Conservation (phyloP, 2,329 filamentous ascomycete genomes). For the Rasamsonia emersonii region DNA sequence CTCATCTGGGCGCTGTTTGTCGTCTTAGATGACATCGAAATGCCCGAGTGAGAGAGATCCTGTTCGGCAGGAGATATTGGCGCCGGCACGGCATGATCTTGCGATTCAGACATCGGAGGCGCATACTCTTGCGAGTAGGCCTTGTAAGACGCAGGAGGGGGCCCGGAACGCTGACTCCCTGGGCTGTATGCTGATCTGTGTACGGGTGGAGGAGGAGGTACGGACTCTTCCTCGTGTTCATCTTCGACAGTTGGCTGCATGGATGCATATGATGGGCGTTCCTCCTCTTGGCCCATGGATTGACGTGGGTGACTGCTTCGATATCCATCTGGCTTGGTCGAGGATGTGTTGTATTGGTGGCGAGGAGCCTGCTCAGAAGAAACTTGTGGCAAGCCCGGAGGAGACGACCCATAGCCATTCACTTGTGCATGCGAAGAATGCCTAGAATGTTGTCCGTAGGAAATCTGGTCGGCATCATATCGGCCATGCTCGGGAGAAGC, state of each 20-base stretch:
- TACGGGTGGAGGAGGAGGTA: conserved; percentile 28
- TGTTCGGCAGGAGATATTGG: conserved; percentile 14
- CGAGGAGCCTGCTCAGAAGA: conserved; percentile 16
- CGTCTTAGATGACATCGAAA: conserved; percentile 17
- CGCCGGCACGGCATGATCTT: conserved; percentile 1
- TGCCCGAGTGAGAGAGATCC: conserved; percentile 9
- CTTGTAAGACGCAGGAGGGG: conserved; percentile 17
- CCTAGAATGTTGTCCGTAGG: conserved; percentile 14
- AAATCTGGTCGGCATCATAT: conserved; percentile 14
- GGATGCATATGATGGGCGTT: conserved; percentile 31
- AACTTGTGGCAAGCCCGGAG: conserved; percentile 10
- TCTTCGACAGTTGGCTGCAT: conserved; percentile 43
- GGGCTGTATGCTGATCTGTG: conserved; percentile 26
- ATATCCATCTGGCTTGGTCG: conserved; percentile 13
- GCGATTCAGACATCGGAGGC: conserved; percentile 6
- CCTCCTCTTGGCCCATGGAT: conserved; percentile 17
- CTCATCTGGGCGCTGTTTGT: conserved; percentile 13
- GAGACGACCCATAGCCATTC: conserved; percentile 13
- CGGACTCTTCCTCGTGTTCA: conserved; percentile 28
- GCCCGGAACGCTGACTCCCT: conserved; percentile 16
- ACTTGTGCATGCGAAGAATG: conserved; percentile 12
- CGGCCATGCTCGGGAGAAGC: conserved; percentile 16
- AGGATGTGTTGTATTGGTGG: conserved; percentile 23
- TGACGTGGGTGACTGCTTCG: conserved; percentile 16
- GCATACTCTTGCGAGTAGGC: conserved; percentile 21